Conservation (phyloP, 164 flowering plant species). For the Vitis riparia region DNA sequence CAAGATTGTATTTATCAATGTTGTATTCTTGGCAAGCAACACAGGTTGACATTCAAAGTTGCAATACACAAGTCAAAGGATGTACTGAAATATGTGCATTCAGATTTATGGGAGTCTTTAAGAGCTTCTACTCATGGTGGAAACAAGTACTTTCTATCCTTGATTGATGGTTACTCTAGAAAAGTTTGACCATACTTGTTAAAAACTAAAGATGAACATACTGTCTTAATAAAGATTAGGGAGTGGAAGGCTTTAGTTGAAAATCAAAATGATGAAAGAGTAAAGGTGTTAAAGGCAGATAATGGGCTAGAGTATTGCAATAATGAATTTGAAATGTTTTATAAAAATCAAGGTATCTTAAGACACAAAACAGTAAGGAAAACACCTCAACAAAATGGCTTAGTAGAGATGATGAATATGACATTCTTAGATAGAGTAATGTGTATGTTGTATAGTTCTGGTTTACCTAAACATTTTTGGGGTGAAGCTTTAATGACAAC, state of each 20-base stretch:
- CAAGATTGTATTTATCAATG: constrained; percentile 19
- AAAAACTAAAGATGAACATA: background rate
- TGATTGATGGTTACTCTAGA: background rate
- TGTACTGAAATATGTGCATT: constrained; percentile 12
- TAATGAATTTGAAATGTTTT: background rate
- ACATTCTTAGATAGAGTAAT: background rate
- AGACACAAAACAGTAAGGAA: too few species aligned
- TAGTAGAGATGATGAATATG: constrained; percentile 1
- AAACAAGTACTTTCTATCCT: too few species aligned
- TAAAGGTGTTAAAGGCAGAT: background rate
- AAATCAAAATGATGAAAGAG: background rate
- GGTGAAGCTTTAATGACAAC: background rate
- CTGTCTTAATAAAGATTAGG: background rate
- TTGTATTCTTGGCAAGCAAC: constrained; percentile 13
- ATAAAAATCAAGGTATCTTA: too few species aligned
- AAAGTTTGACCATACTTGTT: background rate
- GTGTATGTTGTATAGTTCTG: background rate
- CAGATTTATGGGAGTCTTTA: constrained; percentile 18
- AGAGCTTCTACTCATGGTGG: too few species aligned
- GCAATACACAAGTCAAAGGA: constrained; percentile 5
- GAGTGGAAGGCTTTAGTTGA: background rate
- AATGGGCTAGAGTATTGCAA: background rate
- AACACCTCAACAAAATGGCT: constrained; percentile 6
- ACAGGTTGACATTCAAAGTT: background rate
- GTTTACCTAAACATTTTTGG: background rate